Percentiles rank a stretch among this genome's conserved stretches.
These are phyloP conservation scores for Poteriospumella lacustris DNA, from an alignment of 108 stramenopile genomes.

Conservation along the genomic window DNA sequence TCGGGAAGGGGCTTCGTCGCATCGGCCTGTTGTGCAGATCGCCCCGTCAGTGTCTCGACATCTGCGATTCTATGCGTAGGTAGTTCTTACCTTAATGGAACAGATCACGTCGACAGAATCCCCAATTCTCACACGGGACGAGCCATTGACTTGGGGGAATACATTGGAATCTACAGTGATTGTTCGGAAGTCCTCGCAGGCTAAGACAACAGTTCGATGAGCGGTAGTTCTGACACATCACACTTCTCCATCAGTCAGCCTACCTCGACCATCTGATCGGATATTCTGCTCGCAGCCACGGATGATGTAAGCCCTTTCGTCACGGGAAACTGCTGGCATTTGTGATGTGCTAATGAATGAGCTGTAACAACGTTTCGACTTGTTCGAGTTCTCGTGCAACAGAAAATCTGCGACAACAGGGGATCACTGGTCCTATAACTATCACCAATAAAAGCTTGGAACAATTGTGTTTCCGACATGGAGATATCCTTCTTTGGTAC, in stretches of 20 bases:
- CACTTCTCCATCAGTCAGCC: neutral
- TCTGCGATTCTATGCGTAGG: too few species aligned
- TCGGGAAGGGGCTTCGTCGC: too few species aligned
- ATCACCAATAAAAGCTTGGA: too few species aligned
- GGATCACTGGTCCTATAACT: too few species aligned
- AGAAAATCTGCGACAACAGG: too few species aligned
- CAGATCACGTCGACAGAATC: neutral
- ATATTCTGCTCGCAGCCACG: neutral
- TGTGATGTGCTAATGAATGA: too few species aligned
- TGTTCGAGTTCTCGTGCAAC: too few species aligned
- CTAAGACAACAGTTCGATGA: neutral
- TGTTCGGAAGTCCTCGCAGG: neutral
- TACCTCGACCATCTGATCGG: slow-evolving; percentile 4
- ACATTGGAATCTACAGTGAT: slow-evolving; percentile 11
- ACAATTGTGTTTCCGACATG: too few species aligned
- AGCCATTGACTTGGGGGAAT: slow-evolving; percentile 3
- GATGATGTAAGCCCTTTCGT: neutral
- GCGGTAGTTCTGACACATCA: neutral
- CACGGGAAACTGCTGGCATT: neutral
- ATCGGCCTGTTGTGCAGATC: too few species aligned
- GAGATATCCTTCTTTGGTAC: too few species aligned
- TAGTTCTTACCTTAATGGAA: neutral
- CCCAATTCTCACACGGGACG: neutral
- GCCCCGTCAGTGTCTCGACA: too few species aligned
- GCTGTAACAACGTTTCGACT: too few species aligned